A percentile compares a stretch with the other conserved stretches of the same genome.
Conservation (phyloP, 2,329 filamentous ascomycete species). For the Orbilia brochopaga region DNA sequence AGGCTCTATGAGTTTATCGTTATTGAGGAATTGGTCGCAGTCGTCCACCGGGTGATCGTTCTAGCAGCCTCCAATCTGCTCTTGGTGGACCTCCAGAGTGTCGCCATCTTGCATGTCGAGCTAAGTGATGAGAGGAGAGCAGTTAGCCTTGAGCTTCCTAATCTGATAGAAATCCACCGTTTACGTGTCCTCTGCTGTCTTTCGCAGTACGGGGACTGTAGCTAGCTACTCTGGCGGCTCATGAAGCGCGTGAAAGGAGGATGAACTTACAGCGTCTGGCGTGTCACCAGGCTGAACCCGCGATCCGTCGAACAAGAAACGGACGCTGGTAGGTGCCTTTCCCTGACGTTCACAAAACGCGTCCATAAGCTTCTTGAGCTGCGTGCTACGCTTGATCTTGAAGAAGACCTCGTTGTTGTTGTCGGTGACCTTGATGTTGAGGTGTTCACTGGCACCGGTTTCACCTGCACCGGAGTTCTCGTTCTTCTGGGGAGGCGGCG, state of each 20-base stretch:
- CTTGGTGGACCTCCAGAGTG: slow-evolving; percentile 94
- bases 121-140: slow-evolving; percentile 61
- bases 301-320: slow-evolving; percentile 95
- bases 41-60: too few species aligned
- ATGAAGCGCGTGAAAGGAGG: neutral
- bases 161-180: slow-evolving; percentile 10
- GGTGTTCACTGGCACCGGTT: slow-evolving; percentile 69
- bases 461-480: slow-evolving; percentile 59
- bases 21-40: too few species aligned
- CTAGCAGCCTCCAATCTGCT: slow-evolving; percentile 82
- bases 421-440: slow-evolving; percentile 99
- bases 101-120: slow-evolving; percentile 97
- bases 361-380: slow-evolving; percentile 96
- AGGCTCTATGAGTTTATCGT: too few species aligned
- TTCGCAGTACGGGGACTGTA: too few species aligned
- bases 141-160: slow-evolving; percentile 51
- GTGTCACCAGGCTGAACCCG: slow-evolving; percentile 88
- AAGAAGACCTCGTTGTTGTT: slow-evolving; percentile 99
- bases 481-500: slow-evolving; percentile 56
- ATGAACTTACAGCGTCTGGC: slow-evolving; percentile 79
- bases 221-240: too few species aligned
- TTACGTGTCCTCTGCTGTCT: neutral
- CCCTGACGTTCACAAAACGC: slow-evolving; percentile 97
- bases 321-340: slow-evolving; percentile 80
- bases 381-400: slow-evolving; percentile 97